phyloP scores from a whole-genome alignment of 83 land plant genomes.

The Thuja plicata region DNA sequence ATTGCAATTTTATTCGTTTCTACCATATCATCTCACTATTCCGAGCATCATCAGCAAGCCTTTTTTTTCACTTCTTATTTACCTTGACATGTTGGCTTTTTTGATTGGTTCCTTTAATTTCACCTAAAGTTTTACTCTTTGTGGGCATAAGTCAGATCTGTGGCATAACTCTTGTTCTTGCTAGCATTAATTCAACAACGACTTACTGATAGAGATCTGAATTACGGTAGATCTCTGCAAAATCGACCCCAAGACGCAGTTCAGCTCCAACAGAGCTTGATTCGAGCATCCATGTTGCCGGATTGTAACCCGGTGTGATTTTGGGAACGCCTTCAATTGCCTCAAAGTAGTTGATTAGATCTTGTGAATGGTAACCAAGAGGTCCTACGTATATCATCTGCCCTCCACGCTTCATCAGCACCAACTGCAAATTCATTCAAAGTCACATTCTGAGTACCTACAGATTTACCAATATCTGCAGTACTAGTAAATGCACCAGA shows the following conservation, averaged over 20 bases:
- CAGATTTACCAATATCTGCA: not conserved
- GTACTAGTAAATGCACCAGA: not conserved
- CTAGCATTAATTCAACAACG: not conserved
- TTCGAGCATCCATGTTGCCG: constrained; percentile 24
- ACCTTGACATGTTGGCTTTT: too few species aligned
- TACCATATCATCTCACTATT: not conserved
- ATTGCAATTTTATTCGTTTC: not conserved
- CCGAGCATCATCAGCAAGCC: not conserved
- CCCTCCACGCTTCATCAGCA: constrained; percentile 50
- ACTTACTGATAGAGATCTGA: constrained; percentile 7
- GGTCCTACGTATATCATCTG: constrained; percentile 47
- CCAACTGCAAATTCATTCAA: constrained; percentile 24
- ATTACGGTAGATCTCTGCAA: not conserved
- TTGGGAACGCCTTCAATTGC: constrained; percentile 12
- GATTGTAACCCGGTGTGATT: constrained; percentile 18
- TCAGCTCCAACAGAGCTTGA: not conserved
- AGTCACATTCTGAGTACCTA: not conserved
- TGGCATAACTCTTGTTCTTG: not conserved
- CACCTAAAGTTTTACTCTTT: not conserved
- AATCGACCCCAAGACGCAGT: constrained; percentile 4
- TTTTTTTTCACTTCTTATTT: too few species aligned
- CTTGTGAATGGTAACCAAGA: constrained; percentile 31
- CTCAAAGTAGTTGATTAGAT: constrained; percentile 34
- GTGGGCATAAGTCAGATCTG: not conserved
- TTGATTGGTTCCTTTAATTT: not conserved